phyloP scores from a whole-genome alignment of 1,284 basidiomycete species.

The Ustilago lituana region DNA sequence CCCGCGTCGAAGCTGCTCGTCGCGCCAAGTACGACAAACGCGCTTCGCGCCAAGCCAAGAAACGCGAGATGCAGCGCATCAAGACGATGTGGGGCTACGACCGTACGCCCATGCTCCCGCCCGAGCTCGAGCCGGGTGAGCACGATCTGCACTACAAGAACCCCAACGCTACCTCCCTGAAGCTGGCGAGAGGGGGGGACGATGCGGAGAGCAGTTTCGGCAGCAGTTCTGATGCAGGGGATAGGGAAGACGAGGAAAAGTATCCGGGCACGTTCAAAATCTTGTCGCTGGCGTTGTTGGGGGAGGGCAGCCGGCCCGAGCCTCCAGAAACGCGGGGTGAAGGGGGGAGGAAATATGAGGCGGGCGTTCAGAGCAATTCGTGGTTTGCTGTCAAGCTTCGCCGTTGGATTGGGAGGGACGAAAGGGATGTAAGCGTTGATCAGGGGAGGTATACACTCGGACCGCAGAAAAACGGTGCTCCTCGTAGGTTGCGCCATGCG shows the following conservation, averaged over 20 bases:
- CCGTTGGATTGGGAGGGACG: constrained; percentile 27
- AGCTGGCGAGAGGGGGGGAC: not conserved
- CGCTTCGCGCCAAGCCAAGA: constrained; percentile 16
- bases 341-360: constrained; percentile 33
- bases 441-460: constrained; percentile 9
- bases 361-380: constrained; percentile 25
- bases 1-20: constrained; percentile 27
- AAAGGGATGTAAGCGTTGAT: not conserved
- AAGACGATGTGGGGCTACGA: constrained; percentile 44
- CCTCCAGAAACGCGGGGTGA: constrained; percentile 23
- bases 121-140: constrained; percentile 16
- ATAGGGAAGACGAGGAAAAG: constrained; percentile 15
- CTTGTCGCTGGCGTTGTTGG: constrained; percentile 22
- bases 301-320: constrained; percentile 18
- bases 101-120: constrained; percentile 21
- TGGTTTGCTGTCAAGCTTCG: constrained; percentile 32
- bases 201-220: constrained; percentile 25
- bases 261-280: constrained; percentile 39
- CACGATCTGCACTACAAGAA: constrained; percentile 33
- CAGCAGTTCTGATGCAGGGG: constrained; percentile 16
- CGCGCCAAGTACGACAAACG: constrained; percentile 17
- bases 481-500: constrained; percentile 11
- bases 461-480: not conserved
- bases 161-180: not conserved
- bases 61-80: constrained; percentile 37